These are phyloP conservation scores for Dendrobium catenatum DNA, from an alignment of 106 monocot genomes.

Conservation along the genomic window DNA sequence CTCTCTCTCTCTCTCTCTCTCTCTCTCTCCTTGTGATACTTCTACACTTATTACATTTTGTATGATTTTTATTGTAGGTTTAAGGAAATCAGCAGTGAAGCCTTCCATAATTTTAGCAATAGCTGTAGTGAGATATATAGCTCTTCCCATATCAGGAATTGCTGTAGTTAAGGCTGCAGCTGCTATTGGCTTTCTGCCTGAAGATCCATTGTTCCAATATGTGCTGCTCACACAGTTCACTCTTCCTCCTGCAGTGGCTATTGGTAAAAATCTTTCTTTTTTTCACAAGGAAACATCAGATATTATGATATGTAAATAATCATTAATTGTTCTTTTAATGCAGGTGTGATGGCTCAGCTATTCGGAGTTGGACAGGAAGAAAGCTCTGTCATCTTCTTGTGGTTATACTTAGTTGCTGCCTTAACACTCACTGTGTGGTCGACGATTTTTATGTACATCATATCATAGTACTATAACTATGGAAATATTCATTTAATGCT, in stretches of 20 bases:
- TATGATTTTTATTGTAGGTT: background rate
- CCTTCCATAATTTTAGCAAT: background rate
- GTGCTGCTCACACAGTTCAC: constrained; percentile 17
- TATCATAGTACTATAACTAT: constrained; percentile 5
- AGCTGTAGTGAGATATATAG: constrained; percentile 1
- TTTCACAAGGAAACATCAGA: too few species aligned
- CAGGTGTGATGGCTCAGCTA: constrained; percentile 59
- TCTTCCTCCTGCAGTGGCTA: constrained; percentile 15
- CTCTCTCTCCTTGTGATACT: too few species aligned
- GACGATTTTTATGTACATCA: constrained; percentile 45
- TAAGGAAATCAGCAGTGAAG: constrained; percentile 15
- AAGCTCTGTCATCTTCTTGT: constrained; percentile 57
- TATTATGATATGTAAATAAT: background rate
- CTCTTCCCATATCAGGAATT: constrained; percentile 15
- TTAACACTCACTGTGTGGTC: constrained; percentile 56
- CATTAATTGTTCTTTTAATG: background rate
- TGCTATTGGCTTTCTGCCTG: constrained; percentile 7
- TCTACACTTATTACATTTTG: too few species aligned
- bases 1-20: background rate
- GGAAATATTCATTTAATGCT: too few species aligned
- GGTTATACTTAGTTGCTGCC: constrained; percentile 46
- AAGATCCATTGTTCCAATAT: constrained; percentile 17
- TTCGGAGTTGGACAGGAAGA: constrained; percentile 53
- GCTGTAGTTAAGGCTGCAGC: constrained; percentile 12
- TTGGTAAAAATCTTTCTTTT: background rate